phyloP scores from a whole-genome alignment of 305 asterid genomes.

The Fraxinus albicans region DNA sequence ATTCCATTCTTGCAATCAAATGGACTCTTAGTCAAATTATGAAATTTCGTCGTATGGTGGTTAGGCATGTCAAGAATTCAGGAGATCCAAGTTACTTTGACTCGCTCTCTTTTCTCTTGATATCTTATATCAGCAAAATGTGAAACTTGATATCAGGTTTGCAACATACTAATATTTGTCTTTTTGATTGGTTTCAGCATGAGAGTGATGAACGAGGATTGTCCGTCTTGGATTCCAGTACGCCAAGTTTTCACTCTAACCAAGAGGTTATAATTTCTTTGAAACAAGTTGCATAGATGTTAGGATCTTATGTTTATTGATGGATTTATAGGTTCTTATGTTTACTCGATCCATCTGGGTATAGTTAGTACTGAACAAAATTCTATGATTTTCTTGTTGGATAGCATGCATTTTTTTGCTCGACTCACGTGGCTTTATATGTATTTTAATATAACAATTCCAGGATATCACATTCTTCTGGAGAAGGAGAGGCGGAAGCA shows the following conservation, averaged over 20 bases:
- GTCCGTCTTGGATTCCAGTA: conserved; percentile 43
- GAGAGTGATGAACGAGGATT: conserved; percentile 42
- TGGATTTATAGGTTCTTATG: neutral
- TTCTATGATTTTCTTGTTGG: neutral
- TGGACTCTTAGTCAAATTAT: neutral
- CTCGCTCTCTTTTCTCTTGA: neutral
- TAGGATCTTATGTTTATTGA: neutral
- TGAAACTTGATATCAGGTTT: conserved; percentile 5
- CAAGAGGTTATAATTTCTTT: conserved; percentile 53
- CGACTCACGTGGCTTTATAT: neutral
- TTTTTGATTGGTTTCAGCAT: conserved; percentile 41
- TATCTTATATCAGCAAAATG: neutral
- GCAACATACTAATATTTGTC: conserved; percentile 1
- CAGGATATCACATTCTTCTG: conserved; percentile 72
- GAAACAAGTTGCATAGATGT: conserved; percentile 3
- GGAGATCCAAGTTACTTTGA: neutral
- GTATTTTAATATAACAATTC: conserved; percentile 21
- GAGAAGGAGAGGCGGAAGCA: conserved; percentile 81
- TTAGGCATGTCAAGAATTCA: conserved; percentile 13
- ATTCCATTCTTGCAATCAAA: no score
- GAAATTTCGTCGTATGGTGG: neutral
- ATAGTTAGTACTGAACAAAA: neutral
- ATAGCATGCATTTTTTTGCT: neutral
- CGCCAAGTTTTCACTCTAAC: conserved; percentile 55
- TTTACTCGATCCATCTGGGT: neutral